Evolutionary conservation across 768 basidiomycete species (phyloP), one percentile per base, ranked within the genome.

Genomic region (Obba rivulosa): DNA sequence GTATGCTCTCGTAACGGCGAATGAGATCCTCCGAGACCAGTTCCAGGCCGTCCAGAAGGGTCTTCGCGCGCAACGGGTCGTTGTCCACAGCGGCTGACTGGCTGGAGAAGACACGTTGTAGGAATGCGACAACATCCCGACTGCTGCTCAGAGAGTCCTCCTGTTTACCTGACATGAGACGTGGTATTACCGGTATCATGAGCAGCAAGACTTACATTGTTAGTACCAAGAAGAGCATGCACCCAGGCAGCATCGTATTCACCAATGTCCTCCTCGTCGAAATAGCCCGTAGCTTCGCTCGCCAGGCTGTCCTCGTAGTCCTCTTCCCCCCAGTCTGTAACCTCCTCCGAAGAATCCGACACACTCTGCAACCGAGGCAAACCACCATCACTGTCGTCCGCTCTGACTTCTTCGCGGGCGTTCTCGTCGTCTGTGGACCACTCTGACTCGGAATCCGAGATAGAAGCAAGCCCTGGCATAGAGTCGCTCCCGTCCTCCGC

Each of bases 31-130:
- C 58, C 0, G 85, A 78, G 2, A 89, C 83, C 20, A 67, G 71
- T 37, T 87, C 85, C 13, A 90, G 64, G 3, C 77, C 84, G 20
- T 70, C 72, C 1, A 90, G 64, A 14, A 90, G 71, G 44, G 66
- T 75, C 61, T 76, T 77, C 1, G 86, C 87, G 24, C 85, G 75
- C 47, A 77, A 77, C 0, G 82, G 81, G 53, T 86, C 82, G 50
- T 85, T 44, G 38, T 56, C 53, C 3, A 41, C 45, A 9, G 31
- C 17, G 5, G 18, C 17, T 5, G 36, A 13, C 3, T 38, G 43
- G 5, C 23, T 20, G 9, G 28, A 11, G 23, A 42, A 14, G 13
- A 49, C 18, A n/a, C 24, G 13, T 3, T 31, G 28, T 13, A 31
- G 13, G 28, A 31, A 13, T 7, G 28, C 28, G 28, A 31, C 28